A percentile compares a stretch with the other conserved stretches of the same genome.
Evolutionary conservation across 2,329 filamentous ascomycete species (phyloP).

Genomic region (Fusarium sp.): DNA sequence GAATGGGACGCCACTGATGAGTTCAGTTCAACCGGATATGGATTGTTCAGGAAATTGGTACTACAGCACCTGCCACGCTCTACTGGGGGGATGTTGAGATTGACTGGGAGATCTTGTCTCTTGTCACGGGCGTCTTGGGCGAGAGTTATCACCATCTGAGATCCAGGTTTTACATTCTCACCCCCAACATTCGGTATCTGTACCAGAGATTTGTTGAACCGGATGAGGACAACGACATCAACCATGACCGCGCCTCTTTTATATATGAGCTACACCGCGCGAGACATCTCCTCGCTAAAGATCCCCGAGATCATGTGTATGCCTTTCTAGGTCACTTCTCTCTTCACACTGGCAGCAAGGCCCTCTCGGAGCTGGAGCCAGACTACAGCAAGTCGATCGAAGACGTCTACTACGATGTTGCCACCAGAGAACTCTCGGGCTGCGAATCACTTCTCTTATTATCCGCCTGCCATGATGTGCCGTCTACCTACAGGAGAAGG

Average conservation of each 20-base stretch:
- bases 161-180: conserved; percentile 45
- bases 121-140: conserved; percentile 48
- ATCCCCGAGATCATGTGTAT: conserved; percentile 51
- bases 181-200: conserved; percentile 50
- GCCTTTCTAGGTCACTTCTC: conserved; percentile 54
- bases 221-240: conserved; percentile 39
- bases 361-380: conserved; percentile 40
- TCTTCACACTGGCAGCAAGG: conserved; percentile 36
- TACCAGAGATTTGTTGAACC: conserved; percentile 51
- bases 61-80: conserved; percentile 47
- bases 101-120: conserved; percentile 49
- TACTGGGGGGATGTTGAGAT: conserved; percentile 50
- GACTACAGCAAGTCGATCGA: conserved; percentile 48
- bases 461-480: conserved; percentile 44
- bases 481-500: conserved; percentile 21
- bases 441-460: conserved; percentile 47
- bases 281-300: conserved; percentile 48
- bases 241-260: conserved; percentile 50
- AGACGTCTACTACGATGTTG: conserved; percentile 51
- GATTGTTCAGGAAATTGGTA: conserved; percentile 55
- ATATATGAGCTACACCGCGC: conserved; percentile 53
- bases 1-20: background rate
- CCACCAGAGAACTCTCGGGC: conserved; percentile 45
- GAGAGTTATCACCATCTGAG: conserved; percentile 50
- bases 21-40: conserved; percentile 51